Evolutionary conservation across 768 basidiomycete genomes (phyloP), one percentile per base, ranked within the genome.

Genomic region (Pisolithus albus): DNA sequence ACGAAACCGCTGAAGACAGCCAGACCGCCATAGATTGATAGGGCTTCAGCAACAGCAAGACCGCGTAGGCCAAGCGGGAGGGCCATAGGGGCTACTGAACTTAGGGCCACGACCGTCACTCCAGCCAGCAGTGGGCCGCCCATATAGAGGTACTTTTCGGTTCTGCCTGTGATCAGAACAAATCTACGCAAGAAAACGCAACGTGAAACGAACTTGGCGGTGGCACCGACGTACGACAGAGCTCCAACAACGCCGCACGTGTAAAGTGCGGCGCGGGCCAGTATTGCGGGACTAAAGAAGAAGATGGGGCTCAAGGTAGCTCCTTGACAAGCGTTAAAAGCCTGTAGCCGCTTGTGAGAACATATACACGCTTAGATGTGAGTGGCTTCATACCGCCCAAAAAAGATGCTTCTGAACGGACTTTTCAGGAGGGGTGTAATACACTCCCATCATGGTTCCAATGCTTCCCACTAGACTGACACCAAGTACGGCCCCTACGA

Each of bases 61-160:
- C 81, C 77, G 42, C 90, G 83, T 53, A 90, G 68, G 49, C 88
- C 88, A 56, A 90, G 79, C 11, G 91, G 89, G n/a, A 93, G 80
- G 18, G 85, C 80, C 83, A 94, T 84, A 0, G 92, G 92, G 9
- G 92, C 92, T 40, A 95, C 70, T n/a, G 84, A 85, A 61, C 84
- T 83, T 28, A 92, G 76, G 21, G 91, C 88, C 18, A 94, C 88
- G 18, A 93, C 89, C 13, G 88, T 88, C 10, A 95, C 81, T 51
- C 92, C 92, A 15, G 90, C 92, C 26, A 95, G 77, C 41, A 94
- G 81, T 4, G 91, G 90, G 8, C 88, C 91, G 28, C 91, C 92
- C 71, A 90, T 79, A 65, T 88, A 84, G 36, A 94, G 70, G 64
- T 88, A 94, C 63, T 82, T 85, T 68, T 93, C 91, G 60, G 81